Evolutionary conservation across 768 basidiomycete species (phyloP).

Genomic region (Favolaschia claudopus): DNA sequence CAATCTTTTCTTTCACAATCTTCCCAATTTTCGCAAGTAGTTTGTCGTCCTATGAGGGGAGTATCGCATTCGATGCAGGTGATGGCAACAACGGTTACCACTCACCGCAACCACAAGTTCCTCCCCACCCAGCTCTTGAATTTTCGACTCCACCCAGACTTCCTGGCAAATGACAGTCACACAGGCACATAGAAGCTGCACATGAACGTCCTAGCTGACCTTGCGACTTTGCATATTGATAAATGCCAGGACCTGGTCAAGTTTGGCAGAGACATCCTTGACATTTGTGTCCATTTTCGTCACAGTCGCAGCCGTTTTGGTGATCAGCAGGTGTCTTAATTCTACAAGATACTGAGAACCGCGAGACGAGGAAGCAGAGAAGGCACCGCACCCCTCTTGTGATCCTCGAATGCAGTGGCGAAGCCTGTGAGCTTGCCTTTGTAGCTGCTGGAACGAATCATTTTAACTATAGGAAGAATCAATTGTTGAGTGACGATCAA

Average conservation of each 20-base stretch:
- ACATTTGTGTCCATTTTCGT: conserved; percentile 5
- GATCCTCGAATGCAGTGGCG: conserved; percentile 3
- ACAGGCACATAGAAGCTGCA: no score
- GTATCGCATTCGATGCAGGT: no score
- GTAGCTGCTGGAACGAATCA: conserved; percentile 5
- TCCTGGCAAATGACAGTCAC: not conserved
- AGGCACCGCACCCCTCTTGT: conserved; percentile 3
- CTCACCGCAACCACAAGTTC: not conserved
- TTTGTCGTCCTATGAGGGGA: conserved; percentile 14
- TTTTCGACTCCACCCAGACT: not conserved
- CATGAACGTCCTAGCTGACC: not conserved
- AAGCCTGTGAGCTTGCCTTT: conserved; percentile 1
- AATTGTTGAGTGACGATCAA: not conserved
- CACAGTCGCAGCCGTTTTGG: conserved; percentile 10
- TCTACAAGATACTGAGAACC: not conserved
- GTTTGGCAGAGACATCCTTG: not conserved
- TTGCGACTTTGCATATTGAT: conserved; percentile 7
- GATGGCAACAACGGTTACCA: not conserved
- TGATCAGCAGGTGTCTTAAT: conserved; percentile 1
- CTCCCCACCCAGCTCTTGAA: conserved; percentile 5
- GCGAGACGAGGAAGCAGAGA: not conserved
- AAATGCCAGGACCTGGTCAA: conserved; percentile 6
- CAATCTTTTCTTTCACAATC: not conserved
- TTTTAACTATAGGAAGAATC: not conserved
- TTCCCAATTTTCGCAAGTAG: conserved; percentile 8